These are phyloP conservation scores for Saposhnikovia divaricata DNA, from an alignment of 129 eudicot species.

Conservation along the genomic window DNA sequence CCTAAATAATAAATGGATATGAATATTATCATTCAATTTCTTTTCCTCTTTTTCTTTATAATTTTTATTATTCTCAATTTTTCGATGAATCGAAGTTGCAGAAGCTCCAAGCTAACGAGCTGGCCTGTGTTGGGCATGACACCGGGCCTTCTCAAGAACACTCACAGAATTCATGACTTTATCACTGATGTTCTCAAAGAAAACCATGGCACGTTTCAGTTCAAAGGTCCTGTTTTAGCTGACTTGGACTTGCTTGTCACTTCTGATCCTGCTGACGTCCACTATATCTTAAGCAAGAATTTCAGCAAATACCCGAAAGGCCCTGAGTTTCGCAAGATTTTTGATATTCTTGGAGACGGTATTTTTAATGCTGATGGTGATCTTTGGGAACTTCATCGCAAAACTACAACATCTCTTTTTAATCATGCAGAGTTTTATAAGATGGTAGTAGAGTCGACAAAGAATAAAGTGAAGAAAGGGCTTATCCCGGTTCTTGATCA, in stretches of 20 bases:
- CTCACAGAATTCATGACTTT: conserved; percentile 19
- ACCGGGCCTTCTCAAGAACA: conserved; percentile 17
- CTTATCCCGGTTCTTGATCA: conserved; percentile 33
- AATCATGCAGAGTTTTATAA: conserved; percentile 1
- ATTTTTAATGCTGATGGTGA: conserved; percentile 18
- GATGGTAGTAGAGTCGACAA: neutral
- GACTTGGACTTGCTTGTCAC: conserved; percentile 24
- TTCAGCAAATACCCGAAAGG: conserved; percentile 27
- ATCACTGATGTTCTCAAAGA: conserved; percentile 2
- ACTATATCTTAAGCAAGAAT: conserved; percentile 27
- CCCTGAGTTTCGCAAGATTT: conserved; percentile 17
- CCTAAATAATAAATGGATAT: neutral
- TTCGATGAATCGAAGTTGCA: neutral
- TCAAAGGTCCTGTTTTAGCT: conserved; percentile 30
- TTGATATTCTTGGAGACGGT: conserved; percentile 22
- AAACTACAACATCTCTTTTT: conserved; percentile 6
- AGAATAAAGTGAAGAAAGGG: conserved; percentile 28
- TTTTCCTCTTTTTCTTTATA: neutral
- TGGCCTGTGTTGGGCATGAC: conserved; percentile 30
- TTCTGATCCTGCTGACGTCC: conserved; percentile 31
- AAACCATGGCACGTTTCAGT: conserved; percentile 10
- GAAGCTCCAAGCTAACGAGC: conserved; percentile 3
- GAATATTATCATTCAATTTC: neutral
- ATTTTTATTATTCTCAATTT: neutral
- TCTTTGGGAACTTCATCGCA: conserved; percentile 26